Percentiles rank a stretch among this genome's conserved stretches.
Evolutionary conservation across 2,329 filamentous ascomycete genomes (phyloP).

Genomic region (Xylaria sp.): DNA sequence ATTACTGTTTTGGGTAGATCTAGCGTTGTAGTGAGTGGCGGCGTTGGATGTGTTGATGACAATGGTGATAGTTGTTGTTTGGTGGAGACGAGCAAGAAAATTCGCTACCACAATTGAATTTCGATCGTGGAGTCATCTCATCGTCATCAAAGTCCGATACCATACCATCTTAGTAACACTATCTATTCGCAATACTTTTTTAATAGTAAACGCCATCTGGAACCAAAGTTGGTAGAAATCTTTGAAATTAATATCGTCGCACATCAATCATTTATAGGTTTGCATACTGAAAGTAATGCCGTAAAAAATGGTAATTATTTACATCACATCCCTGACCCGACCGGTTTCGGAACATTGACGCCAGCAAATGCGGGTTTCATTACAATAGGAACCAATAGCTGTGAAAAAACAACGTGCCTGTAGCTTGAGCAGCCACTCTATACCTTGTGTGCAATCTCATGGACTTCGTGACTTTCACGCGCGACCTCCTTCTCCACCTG

Average conservation of each 20-base stretch:
- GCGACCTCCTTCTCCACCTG: slow-evolving; percentile 57
- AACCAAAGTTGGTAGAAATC: background rate
- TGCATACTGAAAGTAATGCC: slow-evolving; percentile 14
- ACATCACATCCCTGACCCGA: slow-evolving; percentile 2
- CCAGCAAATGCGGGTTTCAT: slow-evolving; percentile 35
- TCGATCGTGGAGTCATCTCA: slow-evolving; percentile 8
- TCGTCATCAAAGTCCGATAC: background rate
- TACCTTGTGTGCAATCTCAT: slow-evolving; percentile 45
- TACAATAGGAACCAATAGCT: slow-evolving; percentile 13
- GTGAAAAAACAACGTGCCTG: background rate
- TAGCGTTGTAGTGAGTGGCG: background rate
- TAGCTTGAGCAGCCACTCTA: slow-evolving; percentile 27
- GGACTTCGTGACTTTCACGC: slow-evolving; percentile 47
- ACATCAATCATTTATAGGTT: slow-evolving; percentile 9
- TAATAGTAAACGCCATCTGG: background rate
- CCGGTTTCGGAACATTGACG: slow-evolving; percentile 24
- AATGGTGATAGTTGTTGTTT: background rate
- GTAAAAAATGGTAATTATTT: slow-evolving; percentile 11
- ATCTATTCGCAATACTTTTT: background rate
- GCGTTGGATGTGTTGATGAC: background rate
- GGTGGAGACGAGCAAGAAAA: slow-evolving; percentile 9
- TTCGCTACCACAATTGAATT: background rate
- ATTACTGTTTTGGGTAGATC: background rate
- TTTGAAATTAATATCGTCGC: slow-evolving; percentile 24
- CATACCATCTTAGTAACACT: background rate